Conservation (phyloP, 2,329 filamentous ascomycete genomes). For the Aspergillus aculeatinus region DNA sequence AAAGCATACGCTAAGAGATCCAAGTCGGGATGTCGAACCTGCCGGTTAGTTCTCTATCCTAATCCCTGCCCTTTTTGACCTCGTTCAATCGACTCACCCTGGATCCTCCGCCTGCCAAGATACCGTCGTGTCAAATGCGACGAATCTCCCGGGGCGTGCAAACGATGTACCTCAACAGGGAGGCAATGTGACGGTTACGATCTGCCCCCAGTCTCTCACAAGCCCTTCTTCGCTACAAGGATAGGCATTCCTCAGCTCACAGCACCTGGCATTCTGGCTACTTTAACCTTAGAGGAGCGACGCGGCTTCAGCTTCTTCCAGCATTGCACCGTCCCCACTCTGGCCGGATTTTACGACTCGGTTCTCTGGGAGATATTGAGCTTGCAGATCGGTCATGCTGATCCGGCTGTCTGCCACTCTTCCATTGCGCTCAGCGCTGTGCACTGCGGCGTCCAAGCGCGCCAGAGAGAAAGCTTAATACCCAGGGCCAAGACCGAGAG, state of each 20-base stretch:
- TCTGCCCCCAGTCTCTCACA: neutral
- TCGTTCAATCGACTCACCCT: neutral
- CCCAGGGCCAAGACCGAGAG: neutral
- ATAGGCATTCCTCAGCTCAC: neutral
- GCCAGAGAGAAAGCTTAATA: neutral
- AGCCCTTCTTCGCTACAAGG: neutral
- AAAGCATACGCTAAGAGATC: neutral
- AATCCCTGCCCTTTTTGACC: too few relatives aligned
- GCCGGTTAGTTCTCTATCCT: slow-evolving; percentile 1
- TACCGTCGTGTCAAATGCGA: slow-evolving; percentile 2
- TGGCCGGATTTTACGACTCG: neutral
- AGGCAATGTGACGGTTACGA: slow-evolving; percentile 4
- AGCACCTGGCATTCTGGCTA: neutral
- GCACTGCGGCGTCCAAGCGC: slow-evolving; percentile 1
- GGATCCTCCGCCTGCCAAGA: neutral
- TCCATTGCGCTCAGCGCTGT: slow-evolving; percentile 7
- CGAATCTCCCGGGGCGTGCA: neutral
- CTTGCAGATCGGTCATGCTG: slow-evolving; percentile 3
- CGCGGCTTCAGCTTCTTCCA: slow-evolving; percentile 9
- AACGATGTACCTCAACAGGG: slow-evolving; percentile 6
- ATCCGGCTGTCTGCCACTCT: slow-evolving; percentile 8
- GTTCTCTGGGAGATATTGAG: neutral
- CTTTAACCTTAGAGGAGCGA: slow-evolving; percentile 5
- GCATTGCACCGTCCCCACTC: slow-evolving; percentile 1
- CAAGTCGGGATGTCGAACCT: slow-evolving; percentile 7